phyloP scores from a whole-genome alignment of 2,329 filamentous ascomycete genomes.

The Pseudogymnoascus sp. region DNA sequence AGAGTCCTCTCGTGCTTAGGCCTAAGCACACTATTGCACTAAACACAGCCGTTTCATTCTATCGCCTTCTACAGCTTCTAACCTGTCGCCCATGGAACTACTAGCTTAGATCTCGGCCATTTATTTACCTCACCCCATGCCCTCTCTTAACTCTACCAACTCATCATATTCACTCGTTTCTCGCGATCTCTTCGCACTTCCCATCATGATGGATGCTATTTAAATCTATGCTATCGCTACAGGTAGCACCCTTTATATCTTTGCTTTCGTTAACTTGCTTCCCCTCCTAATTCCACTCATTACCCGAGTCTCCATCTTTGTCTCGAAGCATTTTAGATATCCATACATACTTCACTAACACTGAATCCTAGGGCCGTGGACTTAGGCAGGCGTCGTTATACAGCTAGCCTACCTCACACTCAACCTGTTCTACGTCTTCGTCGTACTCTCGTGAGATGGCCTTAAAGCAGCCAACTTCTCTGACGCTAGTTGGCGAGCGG shows the following conservation, averaged over 20 bases:
- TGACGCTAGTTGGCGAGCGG: conserved; percentile 5
- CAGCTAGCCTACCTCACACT: neutral
- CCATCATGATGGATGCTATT: neutral
- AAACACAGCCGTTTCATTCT: neutral
- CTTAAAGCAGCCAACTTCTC: neutral
- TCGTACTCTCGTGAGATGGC: neutral
- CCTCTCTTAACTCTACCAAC: neutral
- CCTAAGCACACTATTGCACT: neutral
- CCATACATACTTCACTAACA: neutral
- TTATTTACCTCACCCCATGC: neutral
- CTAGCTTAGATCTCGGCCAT: neutral
- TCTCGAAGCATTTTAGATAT: conserved; percentile 5
- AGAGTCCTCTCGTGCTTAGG: neutral
- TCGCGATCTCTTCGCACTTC: neutral
- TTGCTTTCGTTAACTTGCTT: conserved; percentile 3
- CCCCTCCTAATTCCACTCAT: neutral
- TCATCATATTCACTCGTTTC: neutral
- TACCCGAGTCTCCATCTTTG: neutral
- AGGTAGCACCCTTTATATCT: neutral
- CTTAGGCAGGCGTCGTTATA: neutral
- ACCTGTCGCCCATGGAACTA: neutral
- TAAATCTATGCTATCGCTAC: conserved; percentile 4
- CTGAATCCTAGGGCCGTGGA: neutral
- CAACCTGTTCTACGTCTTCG: neutral
- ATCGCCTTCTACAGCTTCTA: neutral